Percentiles rank a stretch among this genome's conserved stretches.
Evolutionary conservation across 768 basidiomycete genomes (phyloP).

Genomic region (Agrocybe praecox): DNA sequence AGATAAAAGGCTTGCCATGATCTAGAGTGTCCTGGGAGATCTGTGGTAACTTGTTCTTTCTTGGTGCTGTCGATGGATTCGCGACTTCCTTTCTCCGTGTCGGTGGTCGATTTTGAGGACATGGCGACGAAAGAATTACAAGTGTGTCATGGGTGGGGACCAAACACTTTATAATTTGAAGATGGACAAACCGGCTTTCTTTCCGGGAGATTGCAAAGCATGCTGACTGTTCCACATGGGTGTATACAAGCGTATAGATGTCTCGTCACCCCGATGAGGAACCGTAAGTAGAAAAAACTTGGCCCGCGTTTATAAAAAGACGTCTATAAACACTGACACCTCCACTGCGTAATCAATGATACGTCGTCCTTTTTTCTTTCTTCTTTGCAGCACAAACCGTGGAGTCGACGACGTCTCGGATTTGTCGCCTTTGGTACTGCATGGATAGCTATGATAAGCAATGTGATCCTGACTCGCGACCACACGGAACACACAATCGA

Average conservation of each 20-base stretch:
- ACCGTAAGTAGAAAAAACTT: neutral
- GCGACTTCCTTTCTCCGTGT: constrained; percentile 9
- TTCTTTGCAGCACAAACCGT: no score
- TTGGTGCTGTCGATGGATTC: constrained; percentile 7
- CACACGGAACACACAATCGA: no score
- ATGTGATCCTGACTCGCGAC: no score
- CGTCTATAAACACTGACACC: neutral
- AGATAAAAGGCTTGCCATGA: constrained; percentile 9
- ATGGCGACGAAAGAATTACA: constrained; percentile 1
- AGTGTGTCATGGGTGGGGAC: neutral
- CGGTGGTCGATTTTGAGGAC: constrained; percentile 3
- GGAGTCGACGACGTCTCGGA: no score
- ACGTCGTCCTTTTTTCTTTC: no score
- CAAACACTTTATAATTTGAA: constrained; percentile 9
- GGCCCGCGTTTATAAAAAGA: neutral
- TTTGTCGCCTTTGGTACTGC: no score
- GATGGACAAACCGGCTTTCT: neutral
- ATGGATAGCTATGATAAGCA: no score
- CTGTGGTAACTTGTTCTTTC: neutral
- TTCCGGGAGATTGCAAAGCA: neutral
- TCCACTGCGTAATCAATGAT: neutral
- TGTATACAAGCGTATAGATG: neutral
- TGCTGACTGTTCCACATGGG: neutral
- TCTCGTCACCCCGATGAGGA: neutral
- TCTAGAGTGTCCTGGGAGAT: constrained; percentile 6